Evolutionary conservation across 2,329 filamentous ascomycete genomes (phyloP).

Genomic region (Diplodia intermedia): DNA sequence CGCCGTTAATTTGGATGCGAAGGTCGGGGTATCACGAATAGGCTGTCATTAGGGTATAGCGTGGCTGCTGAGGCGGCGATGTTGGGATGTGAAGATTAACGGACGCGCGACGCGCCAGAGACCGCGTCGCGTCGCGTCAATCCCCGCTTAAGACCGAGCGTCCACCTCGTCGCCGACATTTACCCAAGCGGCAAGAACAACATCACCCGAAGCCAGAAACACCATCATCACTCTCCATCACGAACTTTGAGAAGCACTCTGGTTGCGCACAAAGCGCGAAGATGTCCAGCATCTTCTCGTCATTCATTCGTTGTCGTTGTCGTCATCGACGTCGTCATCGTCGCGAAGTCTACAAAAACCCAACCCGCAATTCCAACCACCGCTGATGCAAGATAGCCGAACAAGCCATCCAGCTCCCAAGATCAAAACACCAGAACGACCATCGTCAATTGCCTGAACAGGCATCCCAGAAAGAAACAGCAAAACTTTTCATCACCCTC

Average conservation of each 20-base stretch:
- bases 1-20: neutral
- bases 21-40: neutral
- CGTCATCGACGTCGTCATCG: neutral
- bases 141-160: constrained; percentile 27
- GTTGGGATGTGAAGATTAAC: constrained; percentile 6
- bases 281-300: neutral
- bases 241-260: neutral
- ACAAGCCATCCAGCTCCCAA: neutral
- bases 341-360: neutral
- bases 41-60: neutral
- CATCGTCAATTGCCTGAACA: neutral
- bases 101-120: neutral
- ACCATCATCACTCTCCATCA: neutral
- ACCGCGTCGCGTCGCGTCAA: constrained; percentile 25
- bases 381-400: neutral
- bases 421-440: neutral
- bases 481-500: neutral
- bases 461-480: neutral
- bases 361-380: neutral
- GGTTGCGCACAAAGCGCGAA: neutral
- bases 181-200: constrained; percentile 13
- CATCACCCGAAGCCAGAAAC: neutral
- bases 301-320: neutral
- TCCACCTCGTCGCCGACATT: neutral
- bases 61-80: neutral